These are phyloP conservation scores for Oryza punctata DNA, from an alignment of 176 grass and related monocot genomes.

Conservation along the genomic window DNA sequence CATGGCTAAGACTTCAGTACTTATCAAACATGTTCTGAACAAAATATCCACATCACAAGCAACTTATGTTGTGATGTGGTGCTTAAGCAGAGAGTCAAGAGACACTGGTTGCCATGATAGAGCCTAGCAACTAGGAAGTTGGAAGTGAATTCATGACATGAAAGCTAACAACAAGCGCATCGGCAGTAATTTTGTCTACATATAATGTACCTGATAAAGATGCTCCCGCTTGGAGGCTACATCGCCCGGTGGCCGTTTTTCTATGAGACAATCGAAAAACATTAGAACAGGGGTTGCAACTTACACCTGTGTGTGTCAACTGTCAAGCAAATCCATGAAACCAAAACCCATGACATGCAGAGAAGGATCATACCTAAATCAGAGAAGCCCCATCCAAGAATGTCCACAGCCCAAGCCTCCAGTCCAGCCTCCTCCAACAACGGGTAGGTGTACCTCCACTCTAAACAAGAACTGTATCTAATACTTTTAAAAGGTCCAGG, in stretches of 20 bases:
- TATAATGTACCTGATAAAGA: constrained; percentile 68
- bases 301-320: constrained; percentile 19
- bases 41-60: constrained; percentile 3
- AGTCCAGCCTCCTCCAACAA: constrained; percentile 89
- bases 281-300: constrained; percentile 6
- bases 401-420: constrained; percentile 89
- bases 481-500: constrained; percentile 40
- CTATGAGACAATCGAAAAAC: constrained; percentile 39
- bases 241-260: constrained; percentile 68
- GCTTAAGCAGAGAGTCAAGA: not conserved
- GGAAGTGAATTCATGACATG: constrained; percentile 7
- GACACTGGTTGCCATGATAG: not conserved
- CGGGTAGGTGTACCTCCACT: constrained; percentile 91
- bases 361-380: constrained; percentile 62
- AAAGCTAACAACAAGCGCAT: not conserved
- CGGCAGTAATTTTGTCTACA: not conserved
- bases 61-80: not conserved
- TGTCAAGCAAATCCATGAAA: constrained; percentile 24
- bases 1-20: not conserved
- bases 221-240: constrained; percentile 77
- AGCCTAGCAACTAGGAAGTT: not conserved
- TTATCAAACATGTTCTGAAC: not conserved
- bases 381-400: constrained; percentile 99
- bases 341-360: not conserved
- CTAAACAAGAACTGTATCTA: constrained; percentile 90